Evolutionary conservation across 495 filamentous ascomycete genomes (phyloP), one percentile per base, ranked within the genome.

Genomic region (Trichoderma parareesei): DNA sequence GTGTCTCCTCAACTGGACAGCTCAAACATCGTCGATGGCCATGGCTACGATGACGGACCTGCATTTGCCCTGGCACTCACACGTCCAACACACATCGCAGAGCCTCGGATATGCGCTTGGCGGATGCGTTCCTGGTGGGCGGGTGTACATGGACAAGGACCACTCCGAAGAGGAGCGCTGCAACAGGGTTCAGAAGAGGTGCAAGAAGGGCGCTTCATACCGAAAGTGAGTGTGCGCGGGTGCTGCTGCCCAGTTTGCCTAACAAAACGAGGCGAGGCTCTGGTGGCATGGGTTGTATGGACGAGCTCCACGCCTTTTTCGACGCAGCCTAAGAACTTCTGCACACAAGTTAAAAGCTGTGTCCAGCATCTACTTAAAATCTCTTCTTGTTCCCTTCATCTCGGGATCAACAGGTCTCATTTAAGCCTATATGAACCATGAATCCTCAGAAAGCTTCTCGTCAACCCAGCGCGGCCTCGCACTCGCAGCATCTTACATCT

Each of bases 181-280:
- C 27, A 27, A 27, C 27, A 27, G 27, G 27, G 27, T 27, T 27
- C 27, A 27, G 27, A 27, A 27, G 27, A 27, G 27, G 27, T 27
- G 27, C 27, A 27, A 27, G 27, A 27, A 27, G 27, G 27, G 27
- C 27, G 8, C 43, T 46, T 46, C 43, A n/a, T 46, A 57, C 8
- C 20, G 16, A 4, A 6, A 57, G 27, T 35, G 11, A 13, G 33
- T 18, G 53, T 57, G 53, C 27, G 35, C 46, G 10, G 27, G 27
- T 38, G 27, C 5, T 57, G 53, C 53, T 57, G 53, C 53, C 53
- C 53, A 57, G 53, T 41, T 57, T 57, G 53, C 53, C 53, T 57
- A 38, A 57, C 2, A 57, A 35, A 33, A 6, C 53, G 14, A 16
- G 44, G 13, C 53, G 27, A 57, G 53, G 53, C 53, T 57, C 53